Evolutionary conservation across 192 early-diverging fungal species (phyloP), one percentile per base, ranked within the genome.

Genomic region (Coemansia sp.): DNA sequence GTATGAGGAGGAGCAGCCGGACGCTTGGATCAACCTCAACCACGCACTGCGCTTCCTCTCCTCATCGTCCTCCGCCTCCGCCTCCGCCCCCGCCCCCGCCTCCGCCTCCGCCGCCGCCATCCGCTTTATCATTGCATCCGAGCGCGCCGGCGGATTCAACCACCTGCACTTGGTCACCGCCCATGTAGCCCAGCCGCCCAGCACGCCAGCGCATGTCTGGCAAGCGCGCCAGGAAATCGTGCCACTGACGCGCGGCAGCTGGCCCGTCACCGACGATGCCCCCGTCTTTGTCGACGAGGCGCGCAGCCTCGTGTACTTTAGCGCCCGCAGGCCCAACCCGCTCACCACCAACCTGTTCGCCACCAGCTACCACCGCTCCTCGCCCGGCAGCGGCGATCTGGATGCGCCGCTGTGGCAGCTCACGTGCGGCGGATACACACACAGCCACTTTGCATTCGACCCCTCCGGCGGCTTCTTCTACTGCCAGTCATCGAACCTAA

Each of bases 401-500:
- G 48, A 6, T 33, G 41, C 21, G 4, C 45, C n/a, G 16, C 61
- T 62, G 16, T 33, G 18, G 55, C 61, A 62, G 43, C 61, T 69
- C 43, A 69, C 68, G 36, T 0, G 56, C 61, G 12, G 30, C 15
- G 68, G 68, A 34, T 69, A 69, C 55, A 48, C 68, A 26, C 61
- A 69, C 53, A 63, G 53, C 53, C 36, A 58, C 30, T 69, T 69
- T 63, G 60, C 30, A 20, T 69, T 69, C 24, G 68, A 69, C 34
- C n/a, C 53, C 5, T 30, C 61, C 0, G 61, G 68, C 33, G 10
- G 33, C 14, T 69, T 46, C 33, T 69, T 69, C 15, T 63, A 51
- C 30, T 69, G 68, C 61, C 68, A 69, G 68, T 69, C 68, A 53
- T 69, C 68, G 5, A 69, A 69, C 20, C 41, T 69, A 61, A 9